A percentile compares a stretch with the other conserved stretches of the same genome.
phyloP scores from a whole-genome alignment of 345 rosid species.

The Conringia planisiliqua region DNA sequence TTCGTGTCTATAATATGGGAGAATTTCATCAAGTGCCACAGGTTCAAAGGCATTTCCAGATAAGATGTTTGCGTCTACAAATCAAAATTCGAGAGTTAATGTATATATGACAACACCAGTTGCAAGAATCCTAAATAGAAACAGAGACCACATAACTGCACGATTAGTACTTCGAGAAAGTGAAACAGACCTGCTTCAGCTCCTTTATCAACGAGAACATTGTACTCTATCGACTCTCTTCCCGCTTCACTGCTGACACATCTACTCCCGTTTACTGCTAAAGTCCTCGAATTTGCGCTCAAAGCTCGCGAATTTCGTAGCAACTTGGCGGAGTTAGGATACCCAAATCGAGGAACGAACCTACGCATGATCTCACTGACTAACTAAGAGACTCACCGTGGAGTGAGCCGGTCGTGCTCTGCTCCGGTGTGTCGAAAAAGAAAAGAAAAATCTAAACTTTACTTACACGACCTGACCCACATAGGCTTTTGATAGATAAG shows the following conservation, averaged over 20 bases:
- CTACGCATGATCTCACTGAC: constrained; percentile 38
- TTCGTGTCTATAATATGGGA: constrained; percentile 81
- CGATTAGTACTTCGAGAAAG: not conserved
- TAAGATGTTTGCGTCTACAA: constrained; percentile 71
- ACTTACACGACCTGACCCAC: not conserved
- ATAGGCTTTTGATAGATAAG: not conserved
- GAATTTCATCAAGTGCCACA: constrained; percentile 71
- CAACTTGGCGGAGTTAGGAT: not conserved
- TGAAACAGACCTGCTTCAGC: constrained; percentile 64
- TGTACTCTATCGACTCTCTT: constrained; percentile 68
- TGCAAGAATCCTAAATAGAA: not conserved
- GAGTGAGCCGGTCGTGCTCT: not conserved
- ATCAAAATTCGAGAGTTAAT: not conserved
- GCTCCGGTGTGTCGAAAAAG: not conserved
- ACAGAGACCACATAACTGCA: not conserved
- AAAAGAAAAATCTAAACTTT: not conserved
- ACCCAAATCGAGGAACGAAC: constrained; percentile 23
- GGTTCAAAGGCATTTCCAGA: constrained; percentile 94
- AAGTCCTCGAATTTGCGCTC: constrained; percentile 23
- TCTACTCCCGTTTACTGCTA: constrained; percentile 25
- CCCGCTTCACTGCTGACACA: constrained; percentile 45
- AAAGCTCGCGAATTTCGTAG: constrained; percentile 27
- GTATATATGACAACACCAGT: not conserved
- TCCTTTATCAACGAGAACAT: constrained; percentile 90
- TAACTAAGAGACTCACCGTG: not conserved